Evolutionary conservation across 108 stramenopile genomes (phyloP), one percentile per base, ranked within the genome.

Genomic region (Cylindrotheca fusiformis): DNA sequence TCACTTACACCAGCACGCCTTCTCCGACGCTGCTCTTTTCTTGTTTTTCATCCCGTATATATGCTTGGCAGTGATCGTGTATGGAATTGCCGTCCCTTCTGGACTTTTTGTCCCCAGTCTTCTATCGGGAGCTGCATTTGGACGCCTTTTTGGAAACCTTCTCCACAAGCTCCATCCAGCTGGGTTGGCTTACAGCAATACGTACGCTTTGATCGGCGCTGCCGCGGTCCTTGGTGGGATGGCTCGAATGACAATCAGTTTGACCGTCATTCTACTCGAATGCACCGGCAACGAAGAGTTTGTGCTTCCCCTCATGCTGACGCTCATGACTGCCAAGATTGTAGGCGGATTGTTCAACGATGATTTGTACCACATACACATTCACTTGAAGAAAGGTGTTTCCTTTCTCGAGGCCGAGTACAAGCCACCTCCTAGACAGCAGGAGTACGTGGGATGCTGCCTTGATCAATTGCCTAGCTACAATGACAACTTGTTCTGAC

Each of bases 221-320:
- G 90, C 93, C 0, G 85, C 90, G 10, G 62, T 83, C 28, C 68
- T 91, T 10, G 86, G 87, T 17, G 90, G 93, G 2, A 84, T 91
- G 70, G 86, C 86, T 21, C 76, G 93, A 41, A 87, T 94, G 86
- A 89, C 88, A 22, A 94, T 94, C 57, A 80, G 78, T 33, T 69
- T 94, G 51, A 90, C 88, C 6, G 86, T 87, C 19, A 91, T 94
- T 46, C 54, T 94, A 0, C 63, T 94, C 58, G 93, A 91, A 41
- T 80, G 82, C 19, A 90, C 90, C 22, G 86, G 88, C 29, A 85
- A 91, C 68, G 74, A 84, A 66, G 86, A 89, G 64, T 90, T 81
- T 61, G 83, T 85, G 19, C 56, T 91, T 36, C 93, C 89, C 6
- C 61, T 94, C 31, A 87, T 94, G 84, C 48, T 94, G 46, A 82